phyloP scores from a whole-genome alignment of 495 filamentous ascomycete genomes.

The Bombardia bombarda region DNA sequence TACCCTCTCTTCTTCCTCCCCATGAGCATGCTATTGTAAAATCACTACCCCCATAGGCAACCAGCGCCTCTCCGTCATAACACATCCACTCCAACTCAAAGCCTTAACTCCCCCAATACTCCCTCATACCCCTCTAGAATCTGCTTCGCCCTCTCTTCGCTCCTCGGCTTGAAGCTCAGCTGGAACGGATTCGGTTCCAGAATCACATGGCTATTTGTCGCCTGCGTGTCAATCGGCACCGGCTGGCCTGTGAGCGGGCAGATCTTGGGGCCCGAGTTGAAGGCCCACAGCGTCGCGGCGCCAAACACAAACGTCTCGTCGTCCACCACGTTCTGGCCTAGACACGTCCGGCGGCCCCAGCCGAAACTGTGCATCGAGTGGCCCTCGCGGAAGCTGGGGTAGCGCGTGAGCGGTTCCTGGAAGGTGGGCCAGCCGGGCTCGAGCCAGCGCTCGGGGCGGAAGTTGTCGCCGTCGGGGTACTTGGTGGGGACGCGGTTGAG shows the following conservation, averaged over 20 bases:
- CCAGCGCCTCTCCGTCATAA: too few relatives aligned
- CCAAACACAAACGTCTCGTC: constrained; percentile 44
- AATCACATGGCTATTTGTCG: constrained; percentile 42
- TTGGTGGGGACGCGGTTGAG: constrained; percentile 40
- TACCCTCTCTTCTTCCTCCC: too few relatives aligned
- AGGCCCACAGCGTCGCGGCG: constrained; percentile 40
- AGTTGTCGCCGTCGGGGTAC: constrained; percentile 47
- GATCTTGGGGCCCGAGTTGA: constrained; percentile 35
- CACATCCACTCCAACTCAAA: constrained; percentile 6
- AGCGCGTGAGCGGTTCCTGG: constrained; percentile 41
- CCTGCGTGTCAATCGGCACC: constrained; percentile 42
- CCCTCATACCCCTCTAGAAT: constrained; percentile 28
- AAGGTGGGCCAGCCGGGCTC: constrained; percentile 47
- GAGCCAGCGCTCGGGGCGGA: constrained; percentile 47
- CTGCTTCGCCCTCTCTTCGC: constrained; percentile 20
- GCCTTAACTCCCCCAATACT: constrained; percentile 21
- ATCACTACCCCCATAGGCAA: too few relatives aligned
- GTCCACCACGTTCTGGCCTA: constrained; percentile 57
- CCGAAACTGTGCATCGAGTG: constrained; percentile 48
- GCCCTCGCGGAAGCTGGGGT: constrained; percentile 45
- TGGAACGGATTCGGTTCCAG: constrained; percentile 36
- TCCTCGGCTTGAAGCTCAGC: constrained; percentile 30
- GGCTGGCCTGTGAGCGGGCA: constrained; percentile 32
- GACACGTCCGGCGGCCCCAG: constrained; percentile 55
- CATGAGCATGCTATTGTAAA: too few relatives aligned